Conservation (phyloP, 2,329 filamentous ascomycete species). For the Hypoxylon sp. region DNA sequence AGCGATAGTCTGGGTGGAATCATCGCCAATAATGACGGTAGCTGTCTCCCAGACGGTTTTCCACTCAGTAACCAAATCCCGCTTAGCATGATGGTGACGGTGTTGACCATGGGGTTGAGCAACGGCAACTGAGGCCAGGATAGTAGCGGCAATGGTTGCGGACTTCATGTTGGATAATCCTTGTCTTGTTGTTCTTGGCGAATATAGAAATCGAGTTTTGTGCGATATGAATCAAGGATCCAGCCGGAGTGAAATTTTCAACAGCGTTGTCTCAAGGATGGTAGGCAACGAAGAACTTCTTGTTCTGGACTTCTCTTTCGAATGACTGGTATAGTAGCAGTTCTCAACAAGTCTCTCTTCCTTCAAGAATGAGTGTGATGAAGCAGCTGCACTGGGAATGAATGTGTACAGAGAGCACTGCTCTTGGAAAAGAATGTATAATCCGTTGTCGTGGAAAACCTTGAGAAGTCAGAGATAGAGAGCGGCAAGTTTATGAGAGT, state of each 20-base stretch:
- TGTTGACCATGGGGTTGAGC: slow-evolving; percentile 66
- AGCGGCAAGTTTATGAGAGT: slow-evolving; percentile 30
- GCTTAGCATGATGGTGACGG: slow-evolving; percentile 59
- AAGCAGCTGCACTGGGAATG: slow-evolving; percentile 50
- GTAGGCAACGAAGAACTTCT: slow-evolving; percentile 33
- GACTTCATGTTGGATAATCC: slow-evolving; percentile 63
- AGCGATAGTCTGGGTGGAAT: slow-evolving; percentile 62
- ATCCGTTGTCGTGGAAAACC: slow-evolving; percentile 40
- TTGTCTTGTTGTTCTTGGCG: slow-evolving; percentile 26
- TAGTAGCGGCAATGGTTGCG: slow-evolving; percentile 58
- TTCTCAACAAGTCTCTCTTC: slow-evolving; percentile 29
- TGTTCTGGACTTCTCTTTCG: slow-evolving; percentile 25
- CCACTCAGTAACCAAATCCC: slow-evolving; percentile 62
- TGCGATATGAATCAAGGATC: slow-evolving; percentile 43
- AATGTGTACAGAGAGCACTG: slow-evolving; percentile 57
- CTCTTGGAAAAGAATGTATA: slow-evolving; percentile 54
- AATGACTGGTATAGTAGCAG: slow-evolving; percentile 28
- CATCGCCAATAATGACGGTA: slow-evolving; percentile 66
- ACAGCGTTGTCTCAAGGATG: slow-evolving; percentile 30
- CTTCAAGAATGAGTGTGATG: slow-evolving; percentile 51
- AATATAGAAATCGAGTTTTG: slow-evolving; percentile 25
- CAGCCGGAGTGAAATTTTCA: slow-evolving; percentile 49
- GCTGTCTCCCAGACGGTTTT: slow-evolving; percentile 66
- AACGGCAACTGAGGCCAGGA: slow-evolving; percentile 62
- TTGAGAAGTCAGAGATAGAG: slow-evolving; percentile 29